Percentiles rank a stretch among this genome's conserved stretches.
Conservation (phyloP, 148 eudicot species). For the Rhododendron henanense region DNA sequence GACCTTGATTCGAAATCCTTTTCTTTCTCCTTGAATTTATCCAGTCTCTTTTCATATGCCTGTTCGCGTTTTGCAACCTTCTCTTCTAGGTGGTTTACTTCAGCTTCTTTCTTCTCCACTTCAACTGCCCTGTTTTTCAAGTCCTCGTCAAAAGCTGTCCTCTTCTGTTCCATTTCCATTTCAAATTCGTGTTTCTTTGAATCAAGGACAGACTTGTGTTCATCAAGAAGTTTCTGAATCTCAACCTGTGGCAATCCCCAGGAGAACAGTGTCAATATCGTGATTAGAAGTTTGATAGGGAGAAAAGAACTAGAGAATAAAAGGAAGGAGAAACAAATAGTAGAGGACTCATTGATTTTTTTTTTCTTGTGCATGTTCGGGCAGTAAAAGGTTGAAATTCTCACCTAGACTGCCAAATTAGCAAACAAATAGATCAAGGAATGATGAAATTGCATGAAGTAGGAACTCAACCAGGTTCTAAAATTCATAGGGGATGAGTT, state of each 20-base stretch:
- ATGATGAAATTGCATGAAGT: background rate
- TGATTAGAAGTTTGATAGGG: background rate
- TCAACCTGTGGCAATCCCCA: constrained; percentile 46
- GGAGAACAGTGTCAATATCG: background rate
- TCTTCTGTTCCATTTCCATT: constrained; percentile 62
- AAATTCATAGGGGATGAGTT: background rate
- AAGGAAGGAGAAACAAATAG: background rate
- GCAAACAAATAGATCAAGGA: background rate
- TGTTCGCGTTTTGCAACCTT: constrained; percentile 77
- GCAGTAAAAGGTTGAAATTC: background rate
- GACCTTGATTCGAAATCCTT: constrained; percentile 50
- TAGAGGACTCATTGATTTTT: background rate
- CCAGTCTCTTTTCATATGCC: constrained; percentile 73
- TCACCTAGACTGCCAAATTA: background rate
- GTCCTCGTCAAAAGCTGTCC: constrained; percentile 55
- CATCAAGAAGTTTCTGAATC: constrained; percentile 81
- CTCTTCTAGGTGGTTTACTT: constrained; percentile 68
- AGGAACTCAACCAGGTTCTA: background rate
- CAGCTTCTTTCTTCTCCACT: constrained; percentile 65
- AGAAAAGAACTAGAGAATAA: background rate
- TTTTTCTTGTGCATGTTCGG: background rate
- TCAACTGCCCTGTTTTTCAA: constrained; percentile 54
- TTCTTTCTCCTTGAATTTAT: constrained; percentile 74
- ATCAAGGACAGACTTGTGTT: constrained; percentile 59
- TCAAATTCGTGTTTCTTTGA: constrained; percentile 58